Base-by-base conservation (phyloP, 257 asterid species). In the Pogostemon cablin region DNA sequence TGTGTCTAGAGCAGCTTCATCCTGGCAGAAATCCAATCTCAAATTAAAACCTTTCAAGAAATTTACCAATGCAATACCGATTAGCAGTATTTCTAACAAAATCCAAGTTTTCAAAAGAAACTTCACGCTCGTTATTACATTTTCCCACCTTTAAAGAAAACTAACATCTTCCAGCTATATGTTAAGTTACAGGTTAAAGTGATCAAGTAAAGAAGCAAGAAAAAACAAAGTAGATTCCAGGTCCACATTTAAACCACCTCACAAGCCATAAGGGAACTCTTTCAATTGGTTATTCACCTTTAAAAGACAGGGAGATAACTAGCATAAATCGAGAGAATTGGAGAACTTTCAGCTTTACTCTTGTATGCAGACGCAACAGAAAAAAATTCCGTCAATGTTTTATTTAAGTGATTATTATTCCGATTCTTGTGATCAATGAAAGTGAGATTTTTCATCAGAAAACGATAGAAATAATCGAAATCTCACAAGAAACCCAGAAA, bases 11-110 rank as follows among this genome's bases (percentile, higher is more conserved):
- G 43, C 73, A 70, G 62, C 75, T 73, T 57, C 71, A 35, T 58
- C 81, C 84, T 80, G 75, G 53, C 47, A 55, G 12, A 64, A 55
- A 53, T 60, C 77, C 64, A 63, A 43, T 52, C 42, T 63, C 58
- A 68, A 10, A 68, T 69, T 46, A 40, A 41, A 35, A 60, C 17
- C 65, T 6, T 15, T 44, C 9, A 50, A 42, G 7, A 54, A 35
- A 2, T 12, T n/a, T 42, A 32, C 4, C 12, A 6, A 42, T 43
- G 69, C 3, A 57, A 15, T 55, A 34, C 10, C 12, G 9, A 5
- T 8, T 37, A 9, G 53, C 41, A 38, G 39, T 41, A 66, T 54
- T 55, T 70, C 53, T 50, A 7, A 43, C 34, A 11, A 12, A 60
- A 76, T 56, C 52, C 25, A 67, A 58, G 72, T 8, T 6, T 1